Base-by-base conservation (phyloP, 2,329 filamentous ascomycete species). In the Fusarium chlamydosporum region DNA sequence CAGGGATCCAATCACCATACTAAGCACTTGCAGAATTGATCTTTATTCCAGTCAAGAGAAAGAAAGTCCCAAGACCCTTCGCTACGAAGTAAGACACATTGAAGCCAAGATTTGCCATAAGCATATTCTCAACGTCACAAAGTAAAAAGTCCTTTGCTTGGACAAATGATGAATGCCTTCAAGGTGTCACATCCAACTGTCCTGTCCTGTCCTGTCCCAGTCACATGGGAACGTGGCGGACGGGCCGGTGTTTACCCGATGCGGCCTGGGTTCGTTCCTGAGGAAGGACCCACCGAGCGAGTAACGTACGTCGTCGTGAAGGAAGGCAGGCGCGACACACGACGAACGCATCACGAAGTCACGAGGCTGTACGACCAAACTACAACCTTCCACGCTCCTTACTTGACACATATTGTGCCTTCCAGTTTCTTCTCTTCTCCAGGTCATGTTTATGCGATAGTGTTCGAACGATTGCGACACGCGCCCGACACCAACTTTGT, bases 181-280 rank as follows among this genome's bases (percentile, higher is more conserved):
- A 41, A 52, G 34, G 33, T 64, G 48, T 41, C 53, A 48, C 63
- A 53, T 56, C 66, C 4, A 23, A 23, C 23, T 23, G 23, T 23
- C 23, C 23, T 23, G n/a, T n/a, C n/a, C n/a, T n/a, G n/a, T n/a
- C n/a, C n/a, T n/a, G 68, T 59, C 61, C 67, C 67, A 72, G 56
- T 51, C 65, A 55, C 12, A 38, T 12, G 72, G 71, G 67, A 65
- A 18, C 57, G 31, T 50, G 13, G 29, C 13, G 15, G 29, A 33
- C 68, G 71, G 67, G 52, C 74, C 74, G 74, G 42, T 2, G 56
- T 74, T 76, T 74, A 71, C 70, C 74, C 74, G 74, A 48, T 54
- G 53, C 53, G 43, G 68, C 46, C 54, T 64, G 55, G 47, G 56
- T 23, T 23, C 23, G 63, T 52, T 63, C 53, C 54, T 54, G 59